Base-by-base conservation (phyloP, 2,329 filamentous ascomycete genomes). In the Fusarium multiceps region DNA sequence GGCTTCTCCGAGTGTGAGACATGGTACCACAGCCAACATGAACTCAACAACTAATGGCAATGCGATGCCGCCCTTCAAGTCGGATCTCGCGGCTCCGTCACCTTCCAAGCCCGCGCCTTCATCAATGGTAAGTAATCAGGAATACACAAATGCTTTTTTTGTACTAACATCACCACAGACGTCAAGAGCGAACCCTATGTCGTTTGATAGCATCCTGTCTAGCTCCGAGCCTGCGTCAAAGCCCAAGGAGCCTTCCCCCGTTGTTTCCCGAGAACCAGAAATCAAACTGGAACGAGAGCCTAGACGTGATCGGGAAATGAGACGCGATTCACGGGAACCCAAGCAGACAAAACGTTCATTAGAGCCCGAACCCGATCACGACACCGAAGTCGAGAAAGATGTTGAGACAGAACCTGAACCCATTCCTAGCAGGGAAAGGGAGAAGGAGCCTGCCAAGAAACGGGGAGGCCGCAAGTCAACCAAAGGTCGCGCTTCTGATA, bases 171-270 rank as follows among this genome's bases (percentile, higher is more conserved):
- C 21, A 34, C 51, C 45, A 18, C 46, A 94, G 88, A 92, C 91
- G 51, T 88, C 92, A 3, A 89, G 88, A 78, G 86, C 90, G 62
- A 92, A 97, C 78, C 92, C 94, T 55, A 98, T 98, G 94, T 96
- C 94, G 7, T 96, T 98, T 77, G 96, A 93, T 71, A 98, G 94
- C 78, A 97, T 98, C 63, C 90, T 98, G 45, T 95, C 93, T 6
- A 94, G 89, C 72, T 87, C 92, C 58, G 90, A 93, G 59, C 89
- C 92, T 55, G 85, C 88, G 41, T 83, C 85, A 4, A 85, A 85
- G 65, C 84, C 86, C 10, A 86, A 82, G 71, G 78, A 81, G 14
- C 83, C 82, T 45, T 83, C 85, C 32, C 82, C 82, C 4, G 75
- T 81, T 21, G 75, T 74, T 32, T 75, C 78, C 30, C 67, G 64